Evolutionary conservation across 768 basidiomycete genomes (phyloP).

Genomic region (Agaricus bisporus): DNA sequence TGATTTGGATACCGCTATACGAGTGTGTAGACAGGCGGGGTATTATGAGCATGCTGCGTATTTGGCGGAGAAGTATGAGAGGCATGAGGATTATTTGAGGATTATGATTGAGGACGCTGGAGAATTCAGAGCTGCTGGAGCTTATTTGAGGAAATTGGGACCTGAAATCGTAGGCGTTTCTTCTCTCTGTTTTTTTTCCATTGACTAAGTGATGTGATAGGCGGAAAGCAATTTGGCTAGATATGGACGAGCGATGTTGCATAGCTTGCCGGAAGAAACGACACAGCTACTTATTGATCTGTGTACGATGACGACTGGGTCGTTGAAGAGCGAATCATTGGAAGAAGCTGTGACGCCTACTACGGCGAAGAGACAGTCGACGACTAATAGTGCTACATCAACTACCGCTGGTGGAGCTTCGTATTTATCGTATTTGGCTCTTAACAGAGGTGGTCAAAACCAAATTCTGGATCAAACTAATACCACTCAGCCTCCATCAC

Average conservation of each 20-base stretch:
- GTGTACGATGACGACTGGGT: slow-evolving; percentile 62
- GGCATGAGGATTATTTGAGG: slow-evolving; percentile 89
- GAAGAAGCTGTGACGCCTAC: slow-evolving; percentile 26
- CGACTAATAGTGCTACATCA: neutral
- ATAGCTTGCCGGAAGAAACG: slow-evolving; percentile 78
- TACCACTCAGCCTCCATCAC: slow-evolving; percentile 22
- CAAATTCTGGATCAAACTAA: slow-evolving; percentile 23
- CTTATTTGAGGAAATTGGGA: slow-evolving; percentile 74
- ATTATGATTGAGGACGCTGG: slow-evolving; percentile 93
- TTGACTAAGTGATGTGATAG: slow-evolving; percentile 27
- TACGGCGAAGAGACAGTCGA: slow-evolving; percentile 18
- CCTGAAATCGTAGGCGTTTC: slow-evolving; percentile 61
- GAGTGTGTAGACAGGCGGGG: slow-evolving; percentile 93
- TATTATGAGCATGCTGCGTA: slow-evolving; percentile 95
- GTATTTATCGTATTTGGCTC: slow-evolving; percentile 75
- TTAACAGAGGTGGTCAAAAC: slow-evolving; percentile 50
- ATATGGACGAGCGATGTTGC: slow-evolving; percentile 84
- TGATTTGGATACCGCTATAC: slow-evolving; percentile 94
- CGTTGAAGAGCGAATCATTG: slow-evolving; percentile 28
- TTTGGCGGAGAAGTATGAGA: slow-evolving; percentile 84
- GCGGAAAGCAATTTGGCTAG: slow-evolving; percentile 82
- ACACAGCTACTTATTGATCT: slow-evolving; percentile 90
- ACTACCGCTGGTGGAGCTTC: slow-evolving; percentile 40
- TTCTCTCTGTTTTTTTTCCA: neutral
- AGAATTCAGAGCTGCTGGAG: slow-evolving; percentile 74